These are phyloP conservation scores for Gaultheria prostrata DNA, from an alignment of 148 eudicot species.

Conservation along the genomic window DNA sequence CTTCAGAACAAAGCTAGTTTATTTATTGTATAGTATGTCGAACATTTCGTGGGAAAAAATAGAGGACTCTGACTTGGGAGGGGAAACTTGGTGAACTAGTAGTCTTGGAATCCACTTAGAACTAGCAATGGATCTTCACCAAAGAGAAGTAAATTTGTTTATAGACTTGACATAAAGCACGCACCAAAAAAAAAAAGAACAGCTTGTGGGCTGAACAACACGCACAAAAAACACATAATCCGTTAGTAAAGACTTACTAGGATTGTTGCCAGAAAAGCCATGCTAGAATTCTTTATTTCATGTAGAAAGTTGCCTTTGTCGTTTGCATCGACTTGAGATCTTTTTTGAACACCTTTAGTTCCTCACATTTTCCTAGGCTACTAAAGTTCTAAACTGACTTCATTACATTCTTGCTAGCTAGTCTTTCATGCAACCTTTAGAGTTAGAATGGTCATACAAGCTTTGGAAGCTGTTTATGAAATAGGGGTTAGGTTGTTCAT, in stretches of 20 bases:
- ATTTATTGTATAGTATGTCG: not conserved
- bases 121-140: not conserved
- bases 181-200: not conserved
- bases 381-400: not conserved
- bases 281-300: not conserved
- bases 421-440: not conserved
- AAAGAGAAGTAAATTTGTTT: not conserved
- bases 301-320: not conserved
- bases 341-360: not conserved
- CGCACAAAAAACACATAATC: not conserved
- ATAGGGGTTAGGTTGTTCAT: slow-evolving; percentile 3
- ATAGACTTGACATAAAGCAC: not conserved
- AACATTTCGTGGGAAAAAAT: not conserved
- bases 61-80: not conserved
- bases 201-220: not conserved
- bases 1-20: not conserved
- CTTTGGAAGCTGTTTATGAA: not conserved
- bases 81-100: not conserved
- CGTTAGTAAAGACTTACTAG: not conserved
- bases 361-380: not conserved
- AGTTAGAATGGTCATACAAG: not conserved
- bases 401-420: not conserved
- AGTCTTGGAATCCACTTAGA: not conserved
- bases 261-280: not conserved
- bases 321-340: not conserved